Evolutionary conservation across 805 yeast genomes (phyloP).

Genomic region (Kodamaea kaohsiungensis): DNA sequence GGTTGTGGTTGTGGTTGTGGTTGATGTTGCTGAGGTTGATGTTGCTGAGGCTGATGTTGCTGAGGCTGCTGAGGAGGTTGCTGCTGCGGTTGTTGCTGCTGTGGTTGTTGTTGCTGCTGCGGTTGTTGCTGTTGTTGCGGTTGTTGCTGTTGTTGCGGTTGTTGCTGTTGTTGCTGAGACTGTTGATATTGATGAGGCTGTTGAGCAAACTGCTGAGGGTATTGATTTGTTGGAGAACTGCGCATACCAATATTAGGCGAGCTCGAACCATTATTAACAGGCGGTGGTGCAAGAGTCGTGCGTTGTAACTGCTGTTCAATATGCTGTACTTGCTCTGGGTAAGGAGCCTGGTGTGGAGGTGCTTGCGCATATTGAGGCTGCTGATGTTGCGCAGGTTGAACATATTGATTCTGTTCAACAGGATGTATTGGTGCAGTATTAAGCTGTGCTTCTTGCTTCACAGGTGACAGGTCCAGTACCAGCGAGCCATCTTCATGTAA

Average conservation of each 20-base stretch:
- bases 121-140: conserved; percentile 1
- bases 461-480: conserved; percentile 2
- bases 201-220: not conserved
- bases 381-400: not conserved
- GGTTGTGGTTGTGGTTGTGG: not conserved
- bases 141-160: not conserved
- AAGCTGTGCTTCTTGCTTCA: not conserved
- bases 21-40: too few species aligned
- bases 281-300: conserved; percentile 3
- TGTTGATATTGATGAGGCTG: conserved; percentile 5
- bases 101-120: conserved; percentile 3
- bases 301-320: conserved; percentile 14
- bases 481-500: not conserved
- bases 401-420: not conserved
- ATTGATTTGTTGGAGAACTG: not conserved
- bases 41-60: not conserved
- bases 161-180: conserved; percentile 1
- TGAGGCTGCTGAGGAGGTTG: conserved; percentile 1
- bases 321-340: conserved; percentile 22
- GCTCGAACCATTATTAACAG: not conserved
- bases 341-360: not conserved
- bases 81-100: not conserved
- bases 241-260: not conserved
- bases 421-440: not conserved
- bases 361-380: conserved; percentile 3